Conservation (phyloP, 148 eudicot genomes). For the Rhododendron henanense region DNA sequence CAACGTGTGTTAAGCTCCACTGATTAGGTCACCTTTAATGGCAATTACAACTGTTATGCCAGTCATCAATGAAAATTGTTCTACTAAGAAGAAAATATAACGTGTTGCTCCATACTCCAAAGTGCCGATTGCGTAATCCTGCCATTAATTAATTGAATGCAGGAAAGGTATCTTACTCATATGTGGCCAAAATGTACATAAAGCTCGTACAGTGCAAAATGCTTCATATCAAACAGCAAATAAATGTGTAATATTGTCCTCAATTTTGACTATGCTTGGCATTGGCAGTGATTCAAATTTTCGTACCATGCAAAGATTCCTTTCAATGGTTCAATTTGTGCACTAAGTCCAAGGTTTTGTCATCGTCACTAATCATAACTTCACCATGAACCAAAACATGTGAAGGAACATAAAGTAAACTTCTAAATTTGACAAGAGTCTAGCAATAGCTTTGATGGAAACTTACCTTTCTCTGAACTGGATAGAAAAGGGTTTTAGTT, state of each 20-base stretch:
- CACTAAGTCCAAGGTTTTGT: background rate
- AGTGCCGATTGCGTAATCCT: too few relatives aligned
- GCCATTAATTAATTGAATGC: too few relatives aligned
- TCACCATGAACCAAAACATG: conserved; percentile 4
- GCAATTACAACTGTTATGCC: background rate
- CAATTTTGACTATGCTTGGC: background rate
- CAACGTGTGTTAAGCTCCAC: background rate
- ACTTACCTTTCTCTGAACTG: background rate
- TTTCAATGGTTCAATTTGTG: background rate
- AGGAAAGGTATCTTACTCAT: background rate
- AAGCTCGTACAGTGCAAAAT: background rate
- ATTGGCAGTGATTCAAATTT: background rate
- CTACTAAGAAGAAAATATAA: background rate
- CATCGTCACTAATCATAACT: background rate
- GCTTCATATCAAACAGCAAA: background rate
- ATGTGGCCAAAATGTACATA: background rate
- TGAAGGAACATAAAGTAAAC: background rate
- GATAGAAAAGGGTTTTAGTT: background rate
- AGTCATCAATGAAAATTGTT: background rate
- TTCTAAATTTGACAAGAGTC: background rate
- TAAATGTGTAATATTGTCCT: background rate
- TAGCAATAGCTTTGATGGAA: background rate
- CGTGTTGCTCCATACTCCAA: background rate
- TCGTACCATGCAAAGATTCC: background rate
- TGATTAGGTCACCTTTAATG: background rate